These are phyloP conservation scores for Tieghemiomyces parasiticus DNA, from an alignment of 192 early-diverging fungal genomes.

Conservation along the genomic window DNA sequence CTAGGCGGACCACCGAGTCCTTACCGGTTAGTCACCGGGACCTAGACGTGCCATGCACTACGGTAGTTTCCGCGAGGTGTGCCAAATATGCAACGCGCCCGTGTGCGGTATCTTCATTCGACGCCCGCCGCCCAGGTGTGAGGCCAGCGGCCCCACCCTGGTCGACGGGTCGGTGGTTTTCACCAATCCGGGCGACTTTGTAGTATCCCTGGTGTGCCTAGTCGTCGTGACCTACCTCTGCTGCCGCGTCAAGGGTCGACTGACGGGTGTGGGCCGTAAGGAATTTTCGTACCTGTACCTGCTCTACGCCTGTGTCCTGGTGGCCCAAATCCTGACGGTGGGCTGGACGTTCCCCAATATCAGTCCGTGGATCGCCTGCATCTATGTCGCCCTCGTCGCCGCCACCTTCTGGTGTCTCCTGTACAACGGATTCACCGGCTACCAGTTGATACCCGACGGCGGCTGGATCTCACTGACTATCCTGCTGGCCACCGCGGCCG, in stretches of 20 bases:
- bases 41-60: background rate
- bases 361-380: slow-evolving; percentile 5
- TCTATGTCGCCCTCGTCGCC: background rate
- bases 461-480: background rate
- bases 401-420: slow-evolving; percentile 4
- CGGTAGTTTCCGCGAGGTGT: background rate
- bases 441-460: background rate
- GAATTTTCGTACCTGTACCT: slow-evolving; percentile 8
- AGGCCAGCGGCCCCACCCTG: background rate
- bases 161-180: too few relatives aligned
- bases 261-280: background rate
- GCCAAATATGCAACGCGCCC: background rate
- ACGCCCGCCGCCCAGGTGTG: background rate
- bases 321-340: background rate
- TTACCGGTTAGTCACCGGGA: too few relatives aligned
- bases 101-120: background rate
- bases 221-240: background rate
- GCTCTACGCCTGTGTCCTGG: background rate
- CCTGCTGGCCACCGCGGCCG: background rate
- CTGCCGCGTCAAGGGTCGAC: background rate
- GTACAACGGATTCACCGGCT: background rate
- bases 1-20: too few relatives aligned
- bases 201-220: background rate
- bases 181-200: background rate
- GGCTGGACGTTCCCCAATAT: background rate